Base-by-base conservation (phyloP, 306 rosid genomes). In the Quercus agrifolia region DNA sequence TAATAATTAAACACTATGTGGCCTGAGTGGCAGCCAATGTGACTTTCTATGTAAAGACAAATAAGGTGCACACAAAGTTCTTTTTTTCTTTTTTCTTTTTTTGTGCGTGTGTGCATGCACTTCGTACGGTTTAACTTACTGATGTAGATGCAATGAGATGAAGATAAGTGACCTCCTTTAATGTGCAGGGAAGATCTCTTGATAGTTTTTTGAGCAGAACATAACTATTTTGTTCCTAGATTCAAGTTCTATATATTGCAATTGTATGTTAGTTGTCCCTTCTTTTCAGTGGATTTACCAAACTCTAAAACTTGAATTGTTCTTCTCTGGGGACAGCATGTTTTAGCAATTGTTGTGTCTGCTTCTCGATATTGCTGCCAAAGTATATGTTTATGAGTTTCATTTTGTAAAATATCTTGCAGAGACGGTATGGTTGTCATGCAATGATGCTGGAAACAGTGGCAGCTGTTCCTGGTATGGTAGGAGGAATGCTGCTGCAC, bases 391-490 rank as follows among this genome's bases (percentile, higher is more conserved):
- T 28, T 51, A 33, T 54, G 73, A 72, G 70, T 12, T 62, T 81
- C 76, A 70, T 76, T 52, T 74, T 51, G 30, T 73, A 51, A 49
- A 57, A 41, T 54, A 17, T 73, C 11, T 55, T 63, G 54, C 72
- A 91, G 97, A 92, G 92, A 66, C 89, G 94, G 59, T 90, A 92
- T 20, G 97, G 97, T 1, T 92, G 97, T 56, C 97, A 83, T 21
- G 97, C 97, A 9, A 92, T 92, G 94, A 92, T 92, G 97, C 79
- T 92, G 78, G 97, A 92, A 84, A 92, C 97, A 14, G 89, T 92
- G 21, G 97, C 97, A 2, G 97, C 73, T 1, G 97, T 92, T 10
- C 97, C 97, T 0, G 97, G 97, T 67, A 90, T 92, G 94, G 97
- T 90, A 6, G 97, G 91, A 84, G 97, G 97, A 68, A 90, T 90